Conservation (phyloP, 163 green algal genomes). For the Scenedesmus sp. region DNA sequence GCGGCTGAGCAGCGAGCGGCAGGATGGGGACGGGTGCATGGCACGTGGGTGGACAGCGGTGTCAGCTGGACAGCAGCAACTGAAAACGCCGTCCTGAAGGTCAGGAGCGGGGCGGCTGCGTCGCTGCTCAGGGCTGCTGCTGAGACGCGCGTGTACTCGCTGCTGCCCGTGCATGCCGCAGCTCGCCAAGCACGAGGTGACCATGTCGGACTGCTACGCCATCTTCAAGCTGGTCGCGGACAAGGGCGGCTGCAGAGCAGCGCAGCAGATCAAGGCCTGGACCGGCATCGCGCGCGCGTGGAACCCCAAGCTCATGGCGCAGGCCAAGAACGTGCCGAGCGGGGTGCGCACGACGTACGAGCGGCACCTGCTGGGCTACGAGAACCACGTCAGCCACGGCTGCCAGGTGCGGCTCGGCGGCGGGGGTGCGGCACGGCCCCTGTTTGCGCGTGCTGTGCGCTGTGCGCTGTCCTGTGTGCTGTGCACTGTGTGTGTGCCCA, state of each 20-base stretch:
- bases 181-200: constrained; percentile 12
- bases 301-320: background rate
- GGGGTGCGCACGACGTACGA: background rate
- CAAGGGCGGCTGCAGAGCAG: constrained; percentile 10
- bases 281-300: constrained; percentile 14
- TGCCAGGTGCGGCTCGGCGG: background rate
- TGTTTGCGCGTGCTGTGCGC: too few relatives aligned
- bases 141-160: too few relatives aligned
- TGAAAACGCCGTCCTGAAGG: too few relatives aligned
- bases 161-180: background rate
- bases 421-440: too few relatives aligned
- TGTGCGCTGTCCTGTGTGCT: too few relatives aligned
- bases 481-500: too few relatives aligned
- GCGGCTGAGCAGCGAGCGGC: too few relatives aligned
- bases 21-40: too few relatives aligned
- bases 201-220: background rate
- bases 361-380: constrained; percentile 1
- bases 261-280: background rate
- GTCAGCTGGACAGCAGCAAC: too few relatives aligned
- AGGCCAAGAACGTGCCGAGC: constrained; percentile 11
- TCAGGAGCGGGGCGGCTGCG: too few relatives aligned
- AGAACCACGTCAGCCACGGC: constrained; percentile 21
- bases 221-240: constrained; percentile 39
- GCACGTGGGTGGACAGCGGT: too few relatives aligned
- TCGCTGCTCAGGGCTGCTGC: too few relatives aligned